Evolutionary conservation across 345 rosid species (phyloP).

Genomic region (Mallotus nudiflorus): DNA sequence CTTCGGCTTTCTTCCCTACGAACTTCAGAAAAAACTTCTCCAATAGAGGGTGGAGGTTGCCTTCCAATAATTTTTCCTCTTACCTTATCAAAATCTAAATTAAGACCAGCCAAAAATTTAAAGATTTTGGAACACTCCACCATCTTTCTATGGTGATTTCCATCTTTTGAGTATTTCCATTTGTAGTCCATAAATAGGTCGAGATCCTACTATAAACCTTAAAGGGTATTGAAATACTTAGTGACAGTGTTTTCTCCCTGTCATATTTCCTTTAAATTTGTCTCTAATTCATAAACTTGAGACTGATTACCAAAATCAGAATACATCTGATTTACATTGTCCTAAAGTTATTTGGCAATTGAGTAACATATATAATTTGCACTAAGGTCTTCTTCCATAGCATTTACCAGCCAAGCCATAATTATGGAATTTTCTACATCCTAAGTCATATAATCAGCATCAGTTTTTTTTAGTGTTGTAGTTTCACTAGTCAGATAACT

Average conservation of each 20-base stretch:
- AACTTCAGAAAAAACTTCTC: too few species aligned
- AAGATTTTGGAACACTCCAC: background rate
- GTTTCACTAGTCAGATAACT: background rate
- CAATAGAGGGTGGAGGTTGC: too few species aligned
- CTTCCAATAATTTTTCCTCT: too few species aligned
- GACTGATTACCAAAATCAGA: background rate
- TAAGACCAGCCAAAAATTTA: too few species aligned
- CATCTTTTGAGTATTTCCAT: background rate
- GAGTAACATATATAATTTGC: background rate
- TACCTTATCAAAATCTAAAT: too few species aligned
- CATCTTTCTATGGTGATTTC: background rate
- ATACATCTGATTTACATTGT: background rate
- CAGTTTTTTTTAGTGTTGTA: background rate
- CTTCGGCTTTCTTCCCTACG: background rate
- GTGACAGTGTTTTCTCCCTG: background rate
- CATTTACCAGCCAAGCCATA: background rate
- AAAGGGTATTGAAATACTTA: background rate
- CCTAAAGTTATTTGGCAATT: background rate
- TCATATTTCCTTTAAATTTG: background rate
- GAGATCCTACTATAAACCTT: background rate
- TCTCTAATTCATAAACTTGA: background rate
- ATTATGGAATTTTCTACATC: conserved; percentile 1
- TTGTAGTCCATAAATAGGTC: background rate
- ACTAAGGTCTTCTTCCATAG: background rate
- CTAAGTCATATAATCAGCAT: background rate